Conservation (phyloP, 352 stramenopile genomes). For the Pythium apleroticum region DNA sequence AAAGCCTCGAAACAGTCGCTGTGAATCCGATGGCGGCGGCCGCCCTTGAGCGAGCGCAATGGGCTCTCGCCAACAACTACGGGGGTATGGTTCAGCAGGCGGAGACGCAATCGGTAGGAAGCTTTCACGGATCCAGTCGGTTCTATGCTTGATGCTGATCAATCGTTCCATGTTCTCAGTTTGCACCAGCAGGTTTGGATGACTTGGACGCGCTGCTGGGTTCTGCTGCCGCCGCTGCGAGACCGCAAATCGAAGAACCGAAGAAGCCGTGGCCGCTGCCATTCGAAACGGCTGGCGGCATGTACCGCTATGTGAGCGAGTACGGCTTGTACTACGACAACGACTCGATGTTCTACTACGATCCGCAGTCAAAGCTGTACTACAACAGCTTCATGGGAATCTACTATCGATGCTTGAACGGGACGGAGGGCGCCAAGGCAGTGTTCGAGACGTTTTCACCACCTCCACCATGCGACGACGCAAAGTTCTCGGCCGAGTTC, state of each 20-base stretch:
- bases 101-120: background rate
- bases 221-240: slow-evolving; percentile 54
- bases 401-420: slow-evolving; percentile 56
- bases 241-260: slow-evolving; percentile 57
- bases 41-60: slow-evolving; percentile 80
- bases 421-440: slow-evolving; percentile 20
- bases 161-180: background rate
- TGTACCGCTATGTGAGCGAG: slow-evolving; percentile 70
- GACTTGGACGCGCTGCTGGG: slow-evolving; percentile 67
- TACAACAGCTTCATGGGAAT: slow-evolving; percentile 65
- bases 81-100: slow-evolving; percentile 10
- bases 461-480: slow-evolving; percentile 49
- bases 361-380: slow-evolving; percentile 71
- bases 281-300: slow-evolving; percentile 77
- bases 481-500: slow-evolving; percentile 4
- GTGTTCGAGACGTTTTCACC: slow-evolving; percentile 54
- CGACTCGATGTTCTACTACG: slow-evolving; percentile 87
- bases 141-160: background rate
- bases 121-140: background rate
- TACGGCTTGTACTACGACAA: slow-evolving; percentile 76
- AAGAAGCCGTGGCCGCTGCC: slow-evolving; percentile 77
- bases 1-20: slow-evolving; percentile 4
- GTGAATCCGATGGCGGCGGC: slow-evolving; percentile 54
- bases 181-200: slow-evolving; percentile 17
- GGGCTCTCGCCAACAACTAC: slow-evolving; percentile 70